Percentiles rank a stretch among this genome's conserved stretches.
These are phyloP conservation scores for Epichloe glyceriae DNA, from an alignment of 2,329 filamentous ascomycete genomes.

Conservation along the genomic window DNA sequence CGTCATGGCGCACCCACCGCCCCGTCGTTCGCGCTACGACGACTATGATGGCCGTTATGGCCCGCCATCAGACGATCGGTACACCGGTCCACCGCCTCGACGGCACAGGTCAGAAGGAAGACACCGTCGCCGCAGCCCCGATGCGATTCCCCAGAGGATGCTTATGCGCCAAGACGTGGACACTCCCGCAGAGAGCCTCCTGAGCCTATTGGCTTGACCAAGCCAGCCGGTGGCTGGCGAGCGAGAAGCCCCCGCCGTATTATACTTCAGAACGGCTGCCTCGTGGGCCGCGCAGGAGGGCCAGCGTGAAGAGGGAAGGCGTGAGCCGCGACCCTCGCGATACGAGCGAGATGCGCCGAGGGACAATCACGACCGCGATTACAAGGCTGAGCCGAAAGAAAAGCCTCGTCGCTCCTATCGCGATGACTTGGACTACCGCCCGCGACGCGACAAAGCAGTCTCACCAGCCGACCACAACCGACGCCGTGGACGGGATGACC, in stretches of 20 bases:
- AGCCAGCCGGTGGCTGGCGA: slow-evolving; percentile 1
- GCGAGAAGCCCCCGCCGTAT: slow-evolving; percentile 7
- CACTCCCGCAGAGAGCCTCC: slow-evolving; percentile 4
- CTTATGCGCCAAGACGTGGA: slow-evolving; percentile 7
- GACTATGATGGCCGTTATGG: slow-evolving; percentile 15
- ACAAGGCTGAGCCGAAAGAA: neutral
- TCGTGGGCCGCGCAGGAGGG: slow-evolving; percentile 1
- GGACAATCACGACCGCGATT: neutral
- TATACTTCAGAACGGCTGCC: slow-evolving; percentile 4
- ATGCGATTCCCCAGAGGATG: slow-evolving; percentile 5
- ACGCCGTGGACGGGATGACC: slow-evolving; percentile 7
- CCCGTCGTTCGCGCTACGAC: slow-evolving; percentile 14
- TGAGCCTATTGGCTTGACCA: slow-evolving; percentile 2
- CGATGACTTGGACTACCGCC: slow-evolving; percentile 7
- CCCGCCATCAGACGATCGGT: neutral
- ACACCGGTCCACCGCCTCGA: slow-evolving; percentile 7
- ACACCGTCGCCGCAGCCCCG: slow-evolving; percentile 9
- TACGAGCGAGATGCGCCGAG: neutral
- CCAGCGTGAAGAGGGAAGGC: neutral
- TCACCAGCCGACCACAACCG: slow-evolving; percentile 9
- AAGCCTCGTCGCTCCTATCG: slow-evolving; percentile 3
- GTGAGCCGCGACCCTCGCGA: neutral
- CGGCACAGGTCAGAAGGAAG: slow-evolving; percentile 13
- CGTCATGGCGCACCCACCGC: slow-evolving; percentile 9
- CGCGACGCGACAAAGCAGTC: slow-evolving; percentile 10